phyloP scores from a whole-genome alignment of 805 yeast genomes.

The Starmerella geochares region DNA sequence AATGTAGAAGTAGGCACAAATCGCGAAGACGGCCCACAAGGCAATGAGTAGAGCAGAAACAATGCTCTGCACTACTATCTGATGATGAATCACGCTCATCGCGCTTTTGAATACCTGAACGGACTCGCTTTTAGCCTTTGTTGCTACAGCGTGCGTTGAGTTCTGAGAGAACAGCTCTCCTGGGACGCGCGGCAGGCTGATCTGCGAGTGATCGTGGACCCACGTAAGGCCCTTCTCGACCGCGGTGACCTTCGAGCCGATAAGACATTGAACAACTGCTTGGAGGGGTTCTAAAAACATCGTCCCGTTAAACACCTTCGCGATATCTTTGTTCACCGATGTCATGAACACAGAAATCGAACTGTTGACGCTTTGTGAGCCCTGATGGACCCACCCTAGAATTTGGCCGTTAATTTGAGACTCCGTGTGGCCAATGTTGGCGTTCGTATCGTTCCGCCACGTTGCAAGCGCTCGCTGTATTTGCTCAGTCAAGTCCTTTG shows the following conservation, averaged over 20 bases:
- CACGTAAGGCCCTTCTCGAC: constrained; percentile 68
- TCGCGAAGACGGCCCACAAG: constrained; percentile 18
- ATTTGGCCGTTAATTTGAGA: constrained; percentile 48
- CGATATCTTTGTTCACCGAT: constrained; percentile 50
- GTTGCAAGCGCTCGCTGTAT: constrained; percentile 13
- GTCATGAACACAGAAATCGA: constrained; percentile 51
- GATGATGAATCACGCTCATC: constrained; percentile 1
- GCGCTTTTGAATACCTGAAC: not conserved
- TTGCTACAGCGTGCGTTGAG: not conserved
- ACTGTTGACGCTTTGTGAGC: constrained; percentile 48
- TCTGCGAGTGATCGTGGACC: constrained; percentile 54
- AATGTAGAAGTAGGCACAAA: constrained; percentile 8
- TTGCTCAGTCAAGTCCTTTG: constrained; percentile 16
- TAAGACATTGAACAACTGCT: constrained; percentile 64
- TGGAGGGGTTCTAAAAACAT: constrained; percentile 53
- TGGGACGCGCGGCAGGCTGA: constrained; percentile 41
- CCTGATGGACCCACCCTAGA: constrained; percentile 53
- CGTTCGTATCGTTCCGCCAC: constrained; percentile 54
- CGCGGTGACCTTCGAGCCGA: constrained; percentile 59
- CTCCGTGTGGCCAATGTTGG: constrained; percentile 42
- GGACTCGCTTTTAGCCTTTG: not conserved
- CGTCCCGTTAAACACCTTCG: constrained; percentile 55
- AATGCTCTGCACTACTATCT: constrained; percentile 16
- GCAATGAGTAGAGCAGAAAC: constrained; percentile 18
- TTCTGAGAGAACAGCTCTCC: not conserved